Percentiles rank a stretch among this genome's conserved stretches.
Conservation (phyloP, 306 rosid species). For the Biancaea sappan region DNA sequence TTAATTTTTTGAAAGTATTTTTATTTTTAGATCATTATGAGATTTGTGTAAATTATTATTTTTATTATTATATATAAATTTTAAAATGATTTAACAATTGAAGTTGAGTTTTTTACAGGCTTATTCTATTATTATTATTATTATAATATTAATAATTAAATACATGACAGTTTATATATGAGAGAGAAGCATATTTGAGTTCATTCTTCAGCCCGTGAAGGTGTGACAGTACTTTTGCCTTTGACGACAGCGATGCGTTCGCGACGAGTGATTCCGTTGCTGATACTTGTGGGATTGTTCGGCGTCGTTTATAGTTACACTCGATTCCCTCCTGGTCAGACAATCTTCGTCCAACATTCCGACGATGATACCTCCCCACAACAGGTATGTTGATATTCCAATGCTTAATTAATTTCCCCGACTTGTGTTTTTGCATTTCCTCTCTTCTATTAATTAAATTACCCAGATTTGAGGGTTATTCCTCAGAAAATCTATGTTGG, state of each 20-base stretch:
- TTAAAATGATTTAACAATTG: too few relatives aligned
- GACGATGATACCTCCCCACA: constrained; percentile 33
- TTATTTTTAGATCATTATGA: too few relatives aligned
- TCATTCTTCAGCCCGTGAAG: neutral
- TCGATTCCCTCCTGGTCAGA: constrained; percentile 37
- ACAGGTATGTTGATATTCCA: constrained; percentile 46
- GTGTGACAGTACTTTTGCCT: neutral
- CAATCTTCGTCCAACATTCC: neutral
- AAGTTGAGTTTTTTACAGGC: too few relatives aligned
- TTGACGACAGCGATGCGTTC: neutral
- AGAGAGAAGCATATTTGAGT: neutral
- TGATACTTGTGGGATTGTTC: constrained; percentile 1
- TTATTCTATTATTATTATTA: too few relatives aligned
- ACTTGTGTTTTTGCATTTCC: neutral
- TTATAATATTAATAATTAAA: neutral
- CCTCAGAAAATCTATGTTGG: too few relatives aligned
- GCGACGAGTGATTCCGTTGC: neutral
- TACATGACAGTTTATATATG: neutral
- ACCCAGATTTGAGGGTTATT: too few relatives aligned
- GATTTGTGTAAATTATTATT: too few relatives aligned
- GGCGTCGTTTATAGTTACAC: constrained; percentile 25
- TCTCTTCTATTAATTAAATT: too few relatives aligned
- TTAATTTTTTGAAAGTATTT: too few relatives aligned
- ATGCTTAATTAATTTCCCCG: neutral
- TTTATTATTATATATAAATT: too few relatives aligned